phyloP scores from a whole-genome alignment of 495 filamentous ascomycete genomes.

The Neurospora tetraspora region DNA sequence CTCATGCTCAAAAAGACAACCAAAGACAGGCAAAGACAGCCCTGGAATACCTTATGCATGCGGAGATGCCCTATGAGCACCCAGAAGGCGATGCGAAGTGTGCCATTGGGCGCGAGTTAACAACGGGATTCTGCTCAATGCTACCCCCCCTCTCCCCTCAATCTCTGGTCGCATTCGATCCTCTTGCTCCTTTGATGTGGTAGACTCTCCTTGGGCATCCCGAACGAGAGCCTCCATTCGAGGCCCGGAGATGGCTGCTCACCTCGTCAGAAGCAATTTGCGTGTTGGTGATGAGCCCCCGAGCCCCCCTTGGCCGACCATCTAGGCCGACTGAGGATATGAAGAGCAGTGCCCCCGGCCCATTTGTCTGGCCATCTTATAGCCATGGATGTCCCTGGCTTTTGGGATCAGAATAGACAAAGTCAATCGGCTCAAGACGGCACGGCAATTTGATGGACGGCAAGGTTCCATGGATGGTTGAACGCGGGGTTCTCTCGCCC shows the following conservation, averaged over 20 bases:
- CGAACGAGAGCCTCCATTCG: not conserved
- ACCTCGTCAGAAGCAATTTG: not conserved
- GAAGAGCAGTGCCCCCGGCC: not conserved
- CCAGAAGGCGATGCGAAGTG: constrained; percentile 12
- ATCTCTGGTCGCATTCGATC: not conserved
- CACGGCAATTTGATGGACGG: not conserved
- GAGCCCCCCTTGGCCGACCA: not conserved
- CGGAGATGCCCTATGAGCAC: constrained; percentile 26
- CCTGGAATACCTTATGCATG: constrained; percentile 25
- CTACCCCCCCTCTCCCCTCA: not conserved
- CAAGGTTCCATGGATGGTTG: not conserved
- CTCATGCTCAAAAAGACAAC: constrained; percentile 11
- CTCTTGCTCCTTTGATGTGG: not conserved
- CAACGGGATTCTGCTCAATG: not conserved
- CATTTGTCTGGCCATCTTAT: not conserved
- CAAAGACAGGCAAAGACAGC: constrained; percentile 12
- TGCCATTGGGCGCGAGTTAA: constrained; percentile 22
- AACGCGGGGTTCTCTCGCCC: not conserved
- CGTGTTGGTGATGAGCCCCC: not conserved
- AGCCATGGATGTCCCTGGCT: not conserved
- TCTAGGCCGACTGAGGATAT: not conserved
- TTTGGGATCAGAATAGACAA: not conserved
- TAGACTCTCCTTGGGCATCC: not conserved
- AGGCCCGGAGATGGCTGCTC: not conserved
- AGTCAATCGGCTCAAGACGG: not conserved